Conservation (phyloP, 176 grass and related monocot species). For the Alloteropsis semialata region DNA sequence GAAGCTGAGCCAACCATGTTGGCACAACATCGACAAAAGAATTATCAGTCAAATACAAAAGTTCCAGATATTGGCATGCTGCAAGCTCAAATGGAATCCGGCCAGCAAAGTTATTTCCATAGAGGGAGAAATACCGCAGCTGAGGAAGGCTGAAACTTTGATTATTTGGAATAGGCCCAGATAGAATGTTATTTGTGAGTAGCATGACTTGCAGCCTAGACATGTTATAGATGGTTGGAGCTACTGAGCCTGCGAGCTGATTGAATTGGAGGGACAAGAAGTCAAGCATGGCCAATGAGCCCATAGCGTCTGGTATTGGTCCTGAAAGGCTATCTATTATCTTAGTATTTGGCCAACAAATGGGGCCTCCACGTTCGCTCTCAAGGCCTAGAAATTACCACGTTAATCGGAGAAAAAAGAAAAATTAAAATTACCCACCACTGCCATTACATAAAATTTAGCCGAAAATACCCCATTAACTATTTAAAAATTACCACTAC, state of each 20-base stretch:
- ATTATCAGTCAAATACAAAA: background rate
- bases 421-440: too few relatives aligned
- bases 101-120: background rate
- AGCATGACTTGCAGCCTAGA: background rate
- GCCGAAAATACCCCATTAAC: too few relatives aligned
- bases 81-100: background rate
- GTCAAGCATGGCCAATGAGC: background rate
- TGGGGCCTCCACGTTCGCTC: too few relatives aligned
- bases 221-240: background rate
- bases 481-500: too few relatives aligned
- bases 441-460: too few relatives aligned
- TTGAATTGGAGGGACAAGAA: background rate
- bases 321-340: background rate
- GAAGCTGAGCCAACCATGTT: background rate
- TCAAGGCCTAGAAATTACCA: too few relatives aligned
- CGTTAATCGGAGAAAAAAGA: too few relatives aligned
- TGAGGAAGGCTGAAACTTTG: slow-evolving; percentile 4
- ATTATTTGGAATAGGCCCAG: background rate
- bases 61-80: background rate
- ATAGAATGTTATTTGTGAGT: background rate
- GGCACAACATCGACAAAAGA: background rate
- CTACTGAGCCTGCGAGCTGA: background rate
- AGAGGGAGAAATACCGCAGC: background rate
- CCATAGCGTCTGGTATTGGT: background rate
- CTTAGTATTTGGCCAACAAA: too few relatives aligned